Evolutionary conservation across 306 rosid genomes (phyloP), one percentile per base, ranked within the genome.

Genomic region (Vigna hirtella): DNA sequence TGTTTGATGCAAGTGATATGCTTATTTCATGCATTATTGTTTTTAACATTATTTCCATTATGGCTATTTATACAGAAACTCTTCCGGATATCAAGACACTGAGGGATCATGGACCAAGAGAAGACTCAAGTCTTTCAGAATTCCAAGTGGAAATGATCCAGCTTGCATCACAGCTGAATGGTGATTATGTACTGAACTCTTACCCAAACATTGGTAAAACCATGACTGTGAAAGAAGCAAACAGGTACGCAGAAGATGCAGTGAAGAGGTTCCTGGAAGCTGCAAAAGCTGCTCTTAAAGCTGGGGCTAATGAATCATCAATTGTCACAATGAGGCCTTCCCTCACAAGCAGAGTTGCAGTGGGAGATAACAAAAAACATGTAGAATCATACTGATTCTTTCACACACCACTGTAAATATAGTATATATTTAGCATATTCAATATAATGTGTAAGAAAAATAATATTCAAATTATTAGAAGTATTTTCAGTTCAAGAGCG

Each of bases 151-250:
- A 95, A 72, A 57, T 95, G 53, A 95, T 95, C 72, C 98, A 95
- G 78, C 95, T 95, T 3, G 97, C 98, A 18, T 95, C 98, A 66
- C 98, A 95, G 88, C 97, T 95, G 56, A 91, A 86, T 16, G 98
- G 98, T 6, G 98, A 95, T 81, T 18, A 95, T 43, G 85, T 95
- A 20, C 93, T 92, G 16, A 86, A 88, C 9, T 79, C 90, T 0
- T 95, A 95, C 77, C 98, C 98, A 4, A 63, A 95, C 75, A 89
- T 92, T 0, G 98, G 98, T 36, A 68, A 83, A 77, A 83, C 36
- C 14, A 88, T 95, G 98, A 92, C 83, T 4, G 98, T 95, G 42
- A 81, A 83, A 52, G 93, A 91, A 79, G 98, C 98, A 38, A 92
- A 95, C 88, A 63, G 20, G 20, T 95, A 95, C 34, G 98, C 97